phyloP scores from a whole-genome alignment of 2,329 filamentous ascomycete species.

The Lizonia empirigonia region DNA sequence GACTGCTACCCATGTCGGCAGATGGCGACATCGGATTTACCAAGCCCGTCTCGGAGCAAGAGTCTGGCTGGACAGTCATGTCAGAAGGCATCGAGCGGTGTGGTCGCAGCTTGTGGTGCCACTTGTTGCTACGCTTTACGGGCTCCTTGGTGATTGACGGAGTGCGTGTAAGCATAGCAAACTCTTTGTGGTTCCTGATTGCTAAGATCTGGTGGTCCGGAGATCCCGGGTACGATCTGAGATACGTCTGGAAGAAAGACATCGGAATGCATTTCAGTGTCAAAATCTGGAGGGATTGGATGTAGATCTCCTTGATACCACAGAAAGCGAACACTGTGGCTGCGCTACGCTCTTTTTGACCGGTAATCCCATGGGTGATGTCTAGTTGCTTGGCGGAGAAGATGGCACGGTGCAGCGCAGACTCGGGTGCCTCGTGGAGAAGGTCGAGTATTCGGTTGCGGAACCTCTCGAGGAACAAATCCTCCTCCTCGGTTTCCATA shows the following conservation, averaged over 20 bases:
- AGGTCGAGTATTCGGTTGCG: constrained; percentile 45
- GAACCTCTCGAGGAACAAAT: constrained; percentile 38
- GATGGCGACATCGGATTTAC: constrained; percentile 19
- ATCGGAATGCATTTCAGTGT: constrained; percentile 47
- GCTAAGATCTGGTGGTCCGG: constrained; percentile 54
- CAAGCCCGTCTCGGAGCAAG: constrained; percentile 40
- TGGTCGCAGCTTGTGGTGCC: constrained; percentile 21
- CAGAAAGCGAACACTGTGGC: constrained; percentile 54
- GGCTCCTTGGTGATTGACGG: constrained; percentile 13
- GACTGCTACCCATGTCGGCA: constrained; percentile 13
- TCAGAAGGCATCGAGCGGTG: constrained; percentile 19
- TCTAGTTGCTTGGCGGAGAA: constrained; percentile 52
- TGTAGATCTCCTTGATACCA: constrained; percentile 51
- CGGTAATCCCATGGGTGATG: constrained; percentile 31
- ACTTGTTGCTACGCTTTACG: constrained; percentile 17
- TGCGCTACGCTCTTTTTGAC: constrained; percentile 32
- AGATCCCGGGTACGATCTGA: constrained; percentile 52
- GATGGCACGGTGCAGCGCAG: constrained; percentile 50
- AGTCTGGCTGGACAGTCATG: constrained; percentile 29
- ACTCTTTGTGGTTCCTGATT: constrained; percentile 54
- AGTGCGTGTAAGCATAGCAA: constrained; percentile 44
- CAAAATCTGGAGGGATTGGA: constrained; percentile 38
- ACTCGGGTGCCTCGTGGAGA: constrained; percentile 46
- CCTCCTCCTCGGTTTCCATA: constrained; percentile 20
- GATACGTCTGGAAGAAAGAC: constrained; percentile 53